These are phyloP conservation scores for Rhizophagus prolifer DNA, from an alignment of 192 early-diverging fungal species.

Conservation along the genomic window DNA sequence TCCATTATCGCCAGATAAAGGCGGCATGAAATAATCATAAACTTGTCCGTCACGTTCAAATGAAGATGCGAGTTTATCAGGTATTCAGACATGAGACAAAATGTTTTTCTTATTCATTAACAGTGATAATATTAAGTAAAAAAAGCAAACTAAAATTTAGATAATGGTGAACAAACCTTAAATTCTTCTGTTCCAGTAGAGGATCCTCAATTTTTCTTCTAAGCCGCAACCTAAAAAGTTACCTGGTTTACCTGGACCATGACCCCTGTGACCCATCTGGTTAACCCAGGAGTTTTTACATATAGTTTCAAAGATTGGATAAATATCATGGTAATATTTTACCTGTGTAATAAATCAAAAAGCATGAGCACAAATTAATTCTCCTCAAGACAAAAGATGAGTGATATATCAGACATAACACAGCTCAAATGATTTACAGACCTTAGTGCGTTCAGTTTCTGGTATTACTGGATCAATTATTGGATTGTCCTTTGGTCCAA, in stretches of 20 bases:
- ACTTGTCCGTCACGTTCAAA: slow-evolving; percentile 7
- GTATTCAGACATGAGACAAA: slow-evolving; percentile 12
- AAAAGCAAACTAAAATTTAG: neutral
- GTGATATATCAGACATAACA: too few species aligned
- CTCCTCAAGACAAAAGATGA: neutral
- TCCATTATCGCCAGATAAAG: slow-evolving; percentile 24
- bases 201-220: neutral
- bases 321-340: slow-evolving; percentile 23
- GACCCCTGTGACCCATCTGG: slow-evolving; percentile 12
- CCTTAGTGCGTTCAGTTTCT: neutral
- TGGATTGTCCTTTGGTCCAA: neutral
- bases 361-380: neutral
- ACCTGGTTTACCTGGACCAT: slow-evolving; percentile 11
- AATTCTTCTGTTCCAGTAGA: too few species aligned
- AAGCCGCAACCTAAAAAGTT: slow-evolving; percentile 13
- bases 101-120: slow-evolving; percentile 7
- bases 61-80: neutral
- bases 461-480: neutral
- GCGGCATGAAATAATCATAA: slow-evolving; percentile 24
- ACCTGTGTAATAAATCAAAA: neutral
- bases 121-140: slow-evolving; percentile 7
- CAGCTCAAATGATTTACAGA: neutral
- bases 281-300: slow-evolving; percentile 23
- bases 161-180: slow-evolving; percentile 14
- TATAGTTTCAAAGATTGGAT: slow-evolving; percentile 21